Evolutionary conservation across 176 grass and related monocot genomes (phyloP), one percentile per base, ranked within the genome.

Genomic region (Zoysia japonica): DNA sequence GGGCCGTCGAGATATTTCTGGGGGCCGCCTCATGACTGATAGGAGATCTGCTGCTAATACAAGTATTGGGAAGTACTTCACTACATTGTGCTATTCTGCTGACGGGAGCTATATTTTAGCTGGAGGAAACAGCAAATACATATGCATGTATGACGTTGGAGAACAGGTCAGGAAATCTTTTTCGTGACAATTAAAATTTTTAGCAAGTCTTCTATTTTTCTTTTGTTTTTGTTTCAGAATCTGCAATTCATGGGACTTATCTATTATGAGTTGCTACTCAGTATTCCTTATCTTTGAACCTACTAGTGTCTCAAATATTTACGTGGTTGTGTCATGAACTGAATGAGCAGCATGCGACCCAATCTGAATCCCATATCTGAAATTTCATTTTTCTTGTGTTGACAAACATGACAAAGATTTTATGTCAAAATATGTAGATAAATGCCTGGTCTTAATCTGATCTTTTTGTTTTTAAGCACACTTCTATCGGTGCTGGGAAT

Each of bases 141-240:
- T 95, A 59, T 99, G 96, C 79, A 94, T 95, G 96, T 99, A 99
- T 79, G 92, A 99, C 70, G 80, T 99, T 68, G 88, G 88, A 60
- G 96, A 99, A 65, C 92, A 99, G 92, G 96, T 99, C 3, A 89
- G 88, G 11, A 72, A 65, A 85, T 44, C 43, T 85, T 76, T 55
- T 75, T 88, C 67, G 28, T 77, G 47, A 39, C 62, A 16, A 43
- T 63, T 86, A 65, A 76, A 50, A 13, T 41, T 55, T 68, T 52
- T 67, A 16, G 15, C 20, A 17, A 52, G 50, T 3, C 35, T 40
- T 56, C 42, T 19, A 15, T 44, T 51, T 84, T 78, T 71, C 13
- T 7, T 54, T 12, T 43, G 28, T 9, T 59, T 16, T 53, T 10
- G 7, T 67, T 2, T 53, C 28, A 38, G 42, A 79, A 7, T 53